Conservation (phyloP, 2,329 filamentous ascomycete species). For the Kalaharituber pfeilii region DNA sequence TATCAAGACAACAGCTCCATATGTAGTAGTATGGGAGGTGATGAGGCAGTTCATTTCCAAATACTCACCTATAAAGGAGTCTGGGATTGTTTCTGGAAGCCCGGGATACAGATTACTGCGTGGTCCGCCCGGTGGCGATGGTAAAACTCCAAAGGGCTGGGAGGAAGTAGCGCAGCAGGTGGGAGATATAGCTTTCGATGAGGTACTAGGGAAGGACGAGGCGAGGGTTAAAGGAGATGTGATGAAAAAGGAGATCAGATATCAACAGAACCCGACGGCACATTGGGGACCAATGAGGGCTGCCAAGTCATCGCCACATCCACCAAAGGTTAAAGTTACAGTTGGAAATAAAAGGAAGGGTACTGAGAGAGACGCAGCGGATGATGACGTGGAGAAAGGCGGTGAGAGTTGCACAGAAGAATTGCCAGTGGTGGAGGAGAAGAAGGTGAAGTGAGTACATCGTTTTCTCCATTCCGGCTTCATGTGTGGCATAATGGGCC, state of each 20-base stretch:
- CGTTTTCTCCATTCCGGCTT: no score
- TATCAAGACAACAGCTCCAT: conserved; percentile 86
- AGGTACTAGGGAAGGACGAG: conserved; percentile 53
- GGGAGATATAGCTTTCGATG: conserved; percentile 55
- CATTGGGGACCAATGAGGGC: conserved; percentile 75
- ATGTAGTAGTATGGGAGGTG: conserved; percentile 76
- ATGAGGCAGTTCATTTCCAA: conserved; percentile 62
- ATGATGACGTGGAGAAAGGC: neutral
- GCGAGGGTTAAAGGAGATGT: conserved; percentile 38
- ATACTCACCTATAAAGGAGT: neutral
- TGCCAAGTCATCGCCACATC: conserved; percentile 12
- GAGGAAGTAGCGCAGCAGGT: conserved; percentile 28
- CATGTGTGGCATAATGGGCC: no score
- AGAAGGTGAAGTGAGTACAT: no score
- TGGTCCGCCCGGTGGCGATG: neutral
- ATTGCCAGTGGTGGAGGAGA: no score
- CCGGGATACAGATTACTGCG: neutral
- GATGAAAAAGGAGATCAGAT: conserved; percentile 43
- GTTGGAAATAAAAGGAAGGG: no score
- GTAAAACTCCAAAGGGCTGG: conserved; percentile 19
- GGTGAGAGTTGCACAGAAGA: no score
- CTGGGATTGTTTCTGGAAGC: neutral
- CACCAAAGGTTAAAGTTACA: no score
- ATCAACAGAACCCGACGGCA: conserved; percentile 74
- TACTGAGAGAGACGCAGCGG: no score